Evolutionary conservation across 164 flowering plant genomes (phyloP), one percentile per base, ranked within the genome.

Genomic region (Chimonanthus salicifolius): DNA sequence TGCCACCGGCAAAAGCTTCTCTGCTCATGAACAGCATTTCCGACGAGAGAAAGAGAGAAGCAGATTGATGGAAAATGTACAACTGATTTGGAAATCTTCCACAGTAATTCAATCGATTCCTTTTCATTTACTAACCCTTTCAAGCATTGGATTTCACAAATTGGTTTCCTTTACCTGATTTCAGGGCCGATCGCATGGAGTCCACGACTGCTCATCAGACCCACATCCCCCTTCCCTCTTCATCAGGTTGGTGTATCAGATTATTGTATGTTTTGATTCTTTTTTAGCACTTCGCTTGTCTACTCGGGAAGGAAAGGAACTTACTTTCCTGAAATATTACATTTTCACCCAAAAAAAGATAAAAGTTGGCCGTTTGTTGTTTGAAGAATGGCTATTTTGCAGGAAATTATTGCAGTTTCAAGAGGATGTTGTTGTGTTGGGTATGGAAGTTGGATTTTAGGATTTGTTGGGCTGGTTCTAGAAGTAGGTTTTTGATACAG

Each of bases 141-240:
- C 16, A 16, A 6, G 60, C 5, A 54, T 15, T n/a, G 60, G 16
- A 13, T 13, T 54, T n/a, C 60, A 9, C 0, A n/a, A 54, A 54
- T 54, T n/a, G 60, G 4, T 10, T 13, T 54, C 5, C 16, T 51
- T 10, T 11, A 15, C 13, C 13, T 33, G 16, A 13, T 54, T 54
- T 4, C 4, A 70, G 73, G 82, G 78, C 71, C 72, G 79, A 78
- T 85, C 83, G 68, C 75, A 84, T 87, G 86, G 87, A 85, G 10
- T 74, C 84, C 18, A 58, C 78, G 72, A 64, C 86, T 66, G 49
- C 84, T 65, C 81, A 82, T 58, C 83, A 62, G 60, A 75, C 85
- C 3, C 58, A 76, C 69, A 68, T 85, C 75, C 86, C 90, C 63
- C 62, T 82, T 47, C 78, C 84, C 67, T 74, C 85, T 0, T 80